Percentiles rank a stretch among this genome's conserved stretches.
Evolutionary conservation across 495 filamentous ascomycete species (phyloP).

Genomic region (Penicillium chermesinum): DNA sequence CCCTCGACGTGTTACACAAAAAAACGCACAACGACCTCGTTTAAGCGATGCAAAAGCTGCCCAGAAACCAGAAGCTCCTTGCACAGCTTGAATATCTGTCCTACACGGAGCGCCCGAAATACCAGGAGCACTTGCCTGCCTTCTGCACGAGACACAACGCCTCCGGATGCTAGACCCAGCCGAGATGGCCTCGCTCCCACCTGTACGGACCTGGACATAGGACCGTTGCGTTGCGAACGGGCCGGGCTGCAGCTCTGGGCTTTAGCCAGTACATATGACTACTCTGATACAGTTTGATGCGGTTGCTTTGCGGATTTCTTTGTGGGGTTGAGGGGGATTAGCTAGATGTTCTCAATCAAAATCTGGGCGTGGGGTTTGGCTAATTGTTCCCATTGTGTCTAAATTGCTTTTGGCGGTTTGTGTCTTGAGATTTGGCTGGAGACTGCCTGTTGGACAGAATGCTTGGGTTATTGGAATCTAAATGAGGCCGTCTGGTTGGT

Average conservation of each 20-base stretch:
- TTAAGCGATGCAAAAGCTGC: background rate
- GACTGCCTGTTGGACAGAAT: no score
- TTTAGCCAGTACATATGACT: background rate
- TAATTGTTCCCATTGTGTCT: background rate
- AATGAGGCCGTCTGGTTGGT: no score
- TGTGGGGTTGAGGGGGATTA: background rate
- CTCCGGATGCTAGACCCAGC: no score
- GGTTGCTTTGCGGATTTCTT: background rate
- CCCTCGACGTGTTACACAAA: background rate
- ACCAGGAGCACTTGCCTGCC: background rate
- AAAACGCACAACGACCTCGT: background rate
- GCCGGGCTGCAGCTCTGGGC: background rate
- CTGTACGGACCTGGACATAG: background rate
- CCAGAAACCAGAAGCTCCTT: background rate
- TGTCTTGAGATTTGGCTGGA: no score
- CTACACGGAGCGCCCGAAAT: background rate
- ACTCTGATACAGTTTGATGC: background rate
- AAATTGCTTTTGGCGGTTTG: no score
- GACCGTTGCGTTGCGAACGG: background rate
- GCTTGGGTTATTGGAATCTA: no score
- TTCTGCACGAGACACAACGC: background rate
- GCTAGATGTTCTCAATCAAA: background rate
- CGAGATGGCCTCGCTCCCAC: background rate
- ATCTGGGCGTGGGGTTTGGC: background rate
- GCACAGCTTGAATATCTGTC: background rate